These are phyloP conservation scores for Maudiozyma saulgeensis DNA, from an alignment of 805 yeast species.

Conservation along the genomic window DNA sequence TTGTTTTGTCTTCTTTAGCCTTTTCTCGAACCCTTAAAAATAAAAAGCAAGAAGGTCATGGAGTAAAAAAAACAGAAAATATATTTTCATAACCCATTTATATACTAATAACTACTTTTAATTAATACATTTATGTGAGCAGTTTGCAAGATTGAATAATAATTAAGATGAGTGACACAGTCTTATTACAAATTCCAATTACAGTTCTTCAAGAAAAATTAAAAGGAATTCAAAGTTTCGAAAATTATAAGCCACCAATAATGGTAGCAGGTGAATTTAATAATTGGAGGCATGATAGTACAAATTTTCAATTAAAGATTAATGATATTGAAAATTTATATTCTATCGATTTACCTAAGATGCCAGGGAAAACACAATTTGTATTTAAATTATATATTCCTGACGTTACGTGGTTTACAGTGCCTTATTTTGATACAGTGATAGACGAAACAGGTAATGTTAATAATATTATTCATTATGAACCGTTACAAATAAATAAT, in stretches of 20 bases:
- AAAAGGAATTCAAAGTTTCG: not conserved
- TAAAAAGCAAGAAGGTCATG: too few relatives aligned
- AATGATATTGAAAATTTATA: constrained; percentile 10
- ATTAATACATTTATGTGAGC: too few relatives aligned
- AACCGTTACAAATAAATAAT: not conserved
- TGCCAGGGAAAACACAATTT: constrained; percentile 7
- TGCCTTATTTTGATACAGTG: constrained; percentile 17
- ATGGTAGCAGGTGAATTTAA: constrained; percentile 25
- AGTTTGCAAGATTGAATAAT: not conserved
- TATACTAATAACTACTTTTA: too few relatives aligned
- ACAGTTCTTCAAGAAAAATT: not conserved
- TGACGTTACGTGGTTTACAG: constrained; percentile 20
- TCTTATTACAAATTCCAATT: not conserved
- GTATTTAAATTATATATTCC: constrained; percentile 20
- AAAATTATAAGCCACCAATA: constrained; percentile 2
- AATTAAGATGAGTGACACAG: not conserved
- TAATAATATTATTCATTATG: constrained; percentile 17
- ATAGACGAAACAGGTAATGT: constrained; percentile 17
- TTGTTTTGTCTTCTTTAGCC: too few relatives aligned
- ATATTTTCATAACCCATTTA: too few relatives aligned
- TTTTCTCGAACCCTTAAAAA: too few relatives aligned
- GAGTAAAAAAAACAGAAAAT: too few relatives aligned
- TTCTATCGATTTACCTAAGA: constrained; percentile 12
- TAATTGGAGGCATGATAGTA: constrained; percentile 17
- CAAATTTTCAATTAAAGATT: constrained; percentile 8